Evolutionary conservation across 2,329 filamentous ascomycete genomes (phyloP).

Genomic region (Coniella lustricola): DNA sequence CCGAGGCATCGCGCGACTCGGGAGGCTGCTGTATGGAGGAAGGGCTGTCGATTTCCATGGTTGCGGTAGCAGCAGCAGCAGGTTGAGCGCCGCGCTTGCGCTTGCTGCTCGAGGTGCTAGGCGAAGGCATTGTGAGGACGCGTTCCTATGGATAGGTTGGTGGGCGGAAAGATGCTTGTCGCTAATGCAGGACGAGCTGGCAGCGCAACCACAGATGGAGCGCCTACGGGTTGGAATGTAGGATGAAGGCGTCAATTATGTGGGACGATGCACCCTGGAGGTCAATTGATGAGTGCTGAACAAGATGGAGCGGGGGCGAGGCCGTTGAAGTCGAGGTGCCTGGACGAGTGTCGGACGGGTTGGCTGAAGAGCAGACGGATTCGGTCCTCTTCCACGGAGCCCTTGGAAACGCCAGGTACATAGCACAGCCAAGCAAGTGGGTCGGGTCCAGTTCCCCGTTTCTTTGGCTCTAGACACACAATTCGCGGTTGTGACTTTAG

Average conservation of each 20-base stretch:
- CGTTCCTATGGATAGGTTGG: neutral
- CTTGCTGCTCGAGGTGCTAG: slow-evolving; percentile 49
- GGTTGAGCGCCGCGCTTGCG: slow-evolving; percentile 59
- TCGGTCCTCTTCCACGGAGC: too few relatives aligned
- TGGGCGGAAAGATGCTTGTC: neutral
- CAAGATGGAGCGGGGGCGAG: neutral
- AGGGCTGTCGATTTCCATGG: slow-evolving; percentile 31
- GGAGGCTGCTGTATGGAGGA: slow-evolving; percentile 58
- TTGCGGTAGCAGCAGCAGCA: slow-evolving; percentile 43
- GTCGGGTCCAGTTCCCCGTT: neutral
- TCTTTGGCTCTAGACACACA: too few relatives aligned
- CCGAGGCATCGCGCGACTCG: slow-evolving; percentile 76
- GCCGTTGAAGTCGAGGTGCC: neutral
- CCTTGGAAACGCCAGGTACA: too few relatives aligned
- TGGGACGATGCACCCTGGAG: neutral
- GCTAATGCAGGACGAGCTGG: too few relatives aligned
- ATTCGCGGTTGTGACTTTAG: too few relatives aligned
- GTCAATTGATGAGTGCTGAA: too few relatives aligned
- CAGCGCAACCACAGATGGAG: too few relatives aligned
- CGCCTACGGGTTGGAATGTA: neutral
- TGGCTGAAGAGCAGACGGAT: too few relatives aligned
- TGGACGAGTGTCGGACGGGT: neutral
- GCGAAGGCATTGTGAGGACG: slow-evolving; percentile 49
- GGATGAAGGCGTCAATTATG: neutral
- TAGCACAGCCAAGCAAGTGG: neutral